Base-by-base conservation (phyloP, 495 filamentous ascomycete genomes). In the Hypoxylon intermedium region DNA sequence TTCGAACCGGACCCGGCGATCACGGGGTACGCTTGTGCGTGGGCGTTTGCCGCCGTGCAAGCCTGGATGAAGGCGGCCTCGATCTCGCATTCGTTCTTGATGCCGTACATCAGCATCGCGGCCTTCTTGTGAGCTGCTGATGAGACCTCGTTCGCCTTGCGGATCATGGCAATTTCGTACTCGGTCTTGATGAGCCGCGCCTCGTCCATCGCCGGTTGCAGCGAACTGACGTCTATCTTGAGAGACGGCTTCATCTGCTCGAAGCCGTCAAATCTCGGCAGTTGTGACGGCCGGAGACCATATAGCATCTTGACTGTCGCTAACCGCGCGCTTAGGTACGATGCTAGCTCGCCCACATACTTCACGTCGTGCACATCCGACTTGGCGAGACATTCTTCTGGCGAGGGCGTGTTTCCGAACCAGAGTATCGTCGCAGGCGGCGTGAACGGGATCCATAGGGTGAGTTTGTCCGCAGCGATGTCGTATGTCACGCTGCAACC, bases 1-100 rank as follows among this genome's bases (percentile, higher is more conserved):
- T 95, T 93, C 16, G 76, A 58, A 0, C 93, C 93, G 0, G 87
- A 84, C 0, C 85, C 92, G 0, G 88, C 90, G 64, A 98, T 98
- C 7, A 90, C 81, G n/a, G 84, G 82, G 72, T 98, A 98, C 6
- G 93, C 85, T 70, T 97, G 92, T 16, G 84, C 75, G 51, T 87
- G 87, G 1, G 91, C 90, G 26, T 86, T 86, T 23, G 85, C 78
- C 1, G 86, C 80, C 30, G 89, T 79, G 70, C 90, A 96, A 18
- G 81, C 83, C 47, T 84, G 77, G 1, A 85, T 72, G 71, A 95
- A 97, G 6, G 87, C 74, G 6, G 87, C 90, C 57, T 96, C 87
- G 36, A 96, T 82, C 58, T 96, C 83, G n/a, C 86, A 83, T 72
- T 98, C 93, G 63, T 90, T 96, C 26, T 76, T 72, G 64, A 90